Base-by-base conservation (phyloP, 1,284 basidiomycete species). In the Xerocomus minutiporus region DNA sequence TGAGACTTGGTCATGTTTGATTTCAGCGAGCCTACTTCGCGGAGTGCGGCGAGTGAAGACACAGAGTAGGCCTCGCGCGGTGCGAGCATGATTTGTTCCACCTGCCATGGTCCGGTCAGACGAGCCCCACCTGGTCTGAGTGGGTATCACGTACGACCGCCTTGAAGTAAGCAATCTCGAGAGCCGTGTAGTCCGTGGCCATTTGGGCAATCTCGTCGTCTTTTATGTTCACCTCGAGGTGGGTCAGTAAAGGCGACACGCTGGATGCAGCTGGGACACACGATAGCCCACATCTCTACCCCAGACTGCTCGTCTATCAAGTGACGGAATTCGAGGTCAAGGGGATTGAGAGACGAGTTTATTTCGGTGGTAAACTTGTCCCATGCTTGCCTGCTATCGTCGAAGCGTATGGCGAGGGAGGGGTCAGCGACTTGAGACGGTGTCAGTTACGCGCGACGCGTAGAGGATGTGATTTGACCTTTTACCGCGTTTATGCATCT, bases 61-160 rank as follows among this genome's bases (percentile, higher is more conserved):
- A 93, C 76, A 5, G 85, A 89, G 66, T 79, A 95, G 0, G 86
- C 74, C 60, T 88, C 81, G 40, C 79, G 78, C 8, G 85, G 82
- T 8, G 91, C 87, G 12, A 86, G 76, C 79, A 93, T 88, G 62
- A 95, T 93, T 72, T 88, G 86, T 62, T 93, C 88, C 40, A 95
- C 78, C 91, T 94, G 60, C 26, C 17, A n/a, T 42, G 42, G 32
- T 41, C 28, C 6, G 31, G 28, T 54, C 45, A 54, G 55, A 49
- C 23, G n/a, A 13, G 8, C 25, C 13, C 13, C 6, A n/a, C 26
- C 13, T 4, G 5, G 17, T 5, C 17, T 8, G 5, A 15, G 20
- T 34, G 9, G 31, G 46, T 42, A 56, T 46, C 51, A 71, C 84
- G 57, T 63, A 91, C 91, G 52, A 93, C 73, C 2, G 82, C 82